These are phyloP conservation scores for Wickerhamiella cacticola DNA, from an alignment of 805 yeast species.

Conservation along the genomic window DNA sequence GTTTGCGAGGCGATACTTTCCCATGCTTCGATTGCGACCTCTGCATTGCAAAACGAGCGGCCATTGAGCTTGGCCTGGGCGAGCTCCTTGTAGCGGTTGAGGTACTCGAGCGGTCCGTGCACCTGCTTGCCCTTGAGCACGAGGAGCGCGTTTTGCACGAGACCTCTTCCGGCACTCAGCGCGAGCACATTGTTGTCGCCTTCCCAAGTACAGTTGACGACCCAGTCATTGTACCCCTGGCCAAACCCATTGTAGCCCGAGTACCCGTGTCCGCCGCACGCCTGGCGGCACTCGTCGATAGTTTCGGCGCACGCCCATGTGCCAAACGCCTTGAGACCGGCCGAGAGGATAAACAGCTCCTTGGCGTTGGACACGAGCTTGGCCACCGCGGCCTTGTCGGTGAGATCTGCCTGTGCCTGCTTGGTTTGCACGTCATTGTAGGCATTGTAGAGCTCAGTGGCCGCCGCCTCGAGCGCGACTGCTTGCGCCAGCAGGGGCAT, in stretches of 20 bases:
- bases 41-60: slow-evolving; percentile 21
- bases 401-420: slow-evolving; percentile 30
- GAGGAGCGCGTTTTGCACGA: slow-evolving; percentile 36
- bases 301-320: slow-evolving; percentile 67
- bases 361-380: slow-evolving; percentile 48
- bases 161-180: slow-evolving; percentile 64
- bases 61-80: slow-evolving; percentile 19
- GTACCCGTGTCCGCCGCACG: slow-evolving; percentile 89
- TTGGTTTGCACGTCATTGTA: slow-evolving; percentile 40
- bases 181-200: slow-evolving; percentile 80
- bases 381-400: slow-evolving; percentile 35
- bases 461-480: slow-evolving; percentile 57
- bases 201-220: slow-evolving; percentile 91
- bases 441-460: slow-evolving; percentile 43
- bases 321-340: slow-evolving; percentile 67
- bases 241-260: slow-evolving; percentile 77
- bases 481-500: slow-evolving; percentile 67
- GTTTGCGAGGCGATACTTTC: slow-evolving; percentile 27
- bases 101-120: slow-evolving; percentile 36
- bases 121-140: slow-evolving; percentile 33
- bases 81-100: slow-evolving; percentile 20
- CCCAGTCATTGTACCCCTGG: slow-evolving; percentile 75
- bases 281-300: slow-evolving; percentile 74
- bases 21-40: slow-evolving; percentile 29
- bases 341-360: slow-evolving; percentile 64